Percentiles rank a stretch among this genome's conserved stretches.
phyloP scores from a whole-genome alignment of 257 asterid genomes.

The Solanum ahanhuiri region DNA sequence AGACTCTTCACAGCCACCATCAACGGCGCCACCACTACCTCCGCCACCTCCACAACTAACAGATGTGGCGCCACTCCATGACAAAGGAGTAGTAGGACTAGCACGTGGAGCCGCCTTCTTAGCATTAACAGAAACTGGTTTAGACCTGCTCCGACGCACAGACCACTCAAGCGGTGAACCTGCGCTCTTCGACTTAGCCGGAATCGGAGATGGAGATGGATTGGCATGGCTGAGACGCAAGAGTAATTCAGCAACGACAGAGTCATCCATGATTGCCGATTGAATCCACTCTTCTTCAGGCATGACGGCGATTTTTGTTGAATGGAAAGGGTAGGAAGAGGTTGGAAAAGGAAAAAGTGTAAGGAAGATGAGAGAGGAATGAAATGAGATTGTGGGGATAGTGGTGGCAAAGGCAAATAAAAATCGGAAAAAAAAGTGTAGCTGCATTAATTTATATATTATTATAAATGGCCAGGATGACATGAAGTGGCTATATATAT shows the following conservation, averaged over 20 bases:
- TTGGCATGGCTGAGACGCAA: conserved; percentile 28
- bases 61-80: conserved; percentile 60
- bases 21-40: conserved; percentile 11
- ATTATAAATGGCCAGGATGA: not conserved
- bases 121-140: conserved; percentile 14
- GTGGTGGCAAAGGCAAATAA: conserved; percentile 8
- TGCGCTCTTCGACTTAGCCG: not conserved
- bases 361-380: conserved; percentile 36
- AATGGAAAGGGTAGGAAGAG: not conserved
- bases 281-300: conserved; percentile 53
- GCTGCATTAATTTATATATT: not conserved
- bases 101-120: conserved; percentile 26
- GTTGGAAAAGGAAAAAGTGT: not conserved
- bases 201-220: not conserved
- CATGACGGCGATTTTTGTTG: conserved; percentile 17
- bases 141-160: conserved; percentile 69
- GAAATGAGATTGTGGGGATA: conserved; percentile 12
- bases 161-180: conserved; percentile 39
- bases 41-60: conserved; percentile 42
- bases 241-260: conserved; percentile 47
- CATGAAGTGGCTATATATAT: not conserved
- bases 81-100: conserved; percentile 72
- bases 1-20: conserved; percentile 35
- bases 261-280: conserved; percentile 49
- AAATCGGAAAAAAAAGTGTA: not conserved